Evolutionary conservation across 371 early-diverging fungal genomes (phyloP).

Genomic region (Apophysomyces variabilis): DNA sequence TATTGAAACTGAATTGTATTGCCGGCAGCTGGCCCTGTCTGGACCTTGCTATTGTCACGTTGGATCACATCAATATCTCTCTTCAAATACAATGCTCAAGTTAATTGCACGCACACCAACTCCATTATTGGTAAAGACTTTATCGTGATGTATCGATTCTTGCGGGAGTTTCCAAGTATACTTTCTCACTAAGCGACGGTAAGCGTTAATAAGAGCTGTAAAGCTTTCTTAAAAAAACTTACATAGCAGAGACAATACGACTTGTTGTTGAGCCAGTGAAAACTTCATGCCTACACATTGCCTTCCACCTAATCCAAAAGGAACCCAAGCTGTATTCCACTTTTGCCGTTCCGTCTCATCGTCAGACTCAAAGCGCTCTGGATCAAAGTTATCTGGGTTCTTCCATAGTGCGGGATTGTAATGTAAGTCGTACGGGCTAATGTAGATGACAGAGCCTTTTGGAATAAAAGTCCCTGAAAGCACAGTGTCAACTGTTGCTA

Average conservation of each 20-base stretch:
- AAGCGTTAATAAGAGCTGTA: not conserved
- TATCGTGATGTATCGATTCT: constrained; percentile 16
- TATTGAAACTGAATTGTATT: no score
- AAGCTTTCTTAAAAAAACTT: not conserved
- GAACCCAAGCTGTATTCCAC: constrained; percentile 31
- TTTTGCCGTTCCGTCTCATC: constrained; percentile 16
- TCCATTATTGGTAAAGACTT: not conserved
- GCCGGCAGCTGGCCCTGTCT: no score
- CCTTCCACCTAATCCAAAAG: constrained; percentile 42
- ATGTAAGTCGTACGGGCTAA: constrained; percentile 20
- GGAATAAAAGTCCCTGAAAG: constrained; percentile 22
- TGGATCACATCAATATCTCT: not conserved
- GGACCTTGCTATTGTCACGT: no score
- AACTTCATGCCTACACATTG: constrained; percentile 49
- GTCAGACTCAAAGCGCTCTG: constrained; percentile 20
- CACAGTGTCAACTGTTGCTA: constrained; percentile 17
- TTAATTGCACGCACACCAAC: not conserved
- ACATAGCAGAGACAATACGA: constrained; percentile 37
- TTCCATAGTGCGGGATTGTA: constrained; percentile 22
- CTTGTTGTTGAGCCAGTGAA: constrained; percentile 29
- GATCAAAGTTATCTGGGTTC: constrained; percentile 23
- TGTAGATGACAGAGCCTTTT: constrained; percentile 16
- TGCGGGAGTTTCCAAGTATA: constrained; percentile 17
- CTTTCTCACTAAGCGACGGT: constrained; percentile 14
- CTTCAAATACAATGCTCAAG: not conserved